Evolutionary conservation across 1,284 basidiomycete species (phyloP).

Genomic region (Trichosporon asahii): DNA sequence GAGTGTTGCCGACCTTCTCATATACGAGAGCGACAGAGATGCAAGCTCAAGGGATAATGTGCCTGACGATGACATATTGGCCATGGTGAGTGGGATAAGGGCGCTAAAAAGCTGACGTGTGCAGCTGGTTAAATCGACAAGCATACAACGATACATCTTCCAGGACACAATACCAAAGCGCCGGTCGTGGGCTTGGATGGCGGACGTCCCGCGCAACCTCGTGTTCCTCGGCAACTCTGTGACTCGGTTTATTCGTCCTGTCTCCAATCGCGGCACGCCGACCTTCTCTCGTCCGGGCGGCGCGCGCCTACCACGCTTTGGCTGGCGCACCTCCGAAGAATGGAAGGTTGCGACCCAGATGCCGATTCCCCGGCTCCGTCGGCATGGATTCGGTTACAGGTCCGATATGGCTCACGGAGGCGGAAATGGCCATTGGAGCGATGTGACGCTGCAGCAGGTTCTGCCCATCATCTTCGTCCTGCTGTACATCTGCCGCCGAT

Average conservation of each 20-base stretch:
- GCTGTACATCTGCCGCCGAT: not conserved
- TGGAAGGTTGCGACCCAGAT: not conserved
- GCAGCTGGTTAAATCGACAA: not conserved
- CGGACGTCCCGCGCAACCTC: not conserved
- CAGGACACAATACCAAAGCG: not conserved
- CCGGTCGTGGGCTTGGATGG: not conserved
- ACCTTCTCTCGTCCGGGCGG: not conserved
- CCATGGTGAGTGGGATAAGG: not conserved
- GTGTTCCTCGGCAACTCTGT: not conserved
- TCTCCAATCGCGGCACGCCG: not conserved
- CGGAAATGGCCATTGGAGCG: not conserved
- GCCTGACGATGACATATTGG: not conserved
- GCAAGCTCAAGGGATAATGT: not conserved
- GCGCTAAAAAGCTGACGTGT: not conserved
- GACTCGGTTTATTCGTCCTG: not conserved
- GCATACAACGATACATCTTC: not conserved
- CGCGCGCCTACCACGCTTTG: not conserved
- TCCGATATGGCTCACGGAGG: not conserved
- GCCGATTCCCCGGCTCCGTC: not conserved
- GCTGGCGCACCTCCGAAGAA: not conserved
- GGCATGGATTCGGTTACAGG: not conserved
- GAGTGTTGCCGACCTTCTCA: conserved; percentile 1
- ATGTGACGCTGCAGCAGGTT: not conserved
- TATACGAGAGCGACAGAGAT: not conserved
- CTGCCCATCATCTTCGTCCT: not conserved